These are phyloP conservation scores for Parathielavia appendiculata DNA, from an alignment of 495 filamentous ascomycete genomes.

Conservation along the genomic window DNA sequence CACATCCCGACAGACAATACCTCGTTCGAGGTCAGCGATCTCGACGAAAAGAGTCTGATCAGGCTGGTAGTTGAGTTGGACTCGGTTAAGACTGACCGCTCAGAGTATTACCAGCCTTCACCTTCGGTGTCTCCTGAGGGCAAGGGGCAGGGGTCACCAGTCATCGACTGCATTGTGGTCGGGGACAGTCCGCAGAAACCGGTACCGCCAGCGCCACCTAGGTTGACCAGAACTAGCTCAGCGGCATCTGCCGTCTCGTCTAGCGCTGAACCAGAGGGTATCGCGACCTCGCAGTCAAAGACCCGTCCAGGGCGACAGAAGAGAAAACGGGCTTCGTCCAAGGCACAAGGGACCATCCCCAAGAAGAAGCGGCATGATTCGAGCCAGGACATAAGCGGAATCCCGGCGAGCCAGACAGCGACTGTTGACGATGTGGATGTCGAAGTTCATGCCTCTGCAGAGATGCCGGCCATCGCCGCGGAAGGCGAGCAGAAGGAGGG, in stretches of 20 bases:
- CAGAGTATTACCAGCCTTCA: constrained; percentile 17
- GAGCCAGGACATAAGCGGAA: constrained; percentile 10
- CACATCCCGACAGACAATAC: constrained; percentile 14
- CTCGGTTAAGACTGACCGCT: constrained; percentile 27
- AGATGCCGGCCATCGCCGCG: neutral
- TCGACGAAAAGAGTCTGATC: constrained; percentile 43
- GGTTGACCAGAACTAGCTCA: constrained; percentile 16
- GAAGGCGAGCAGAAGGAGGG: neutral
- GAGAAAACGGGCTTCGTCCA: constrained; percentile 26
- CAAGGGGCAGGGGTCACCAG: constrained; percentile 12
- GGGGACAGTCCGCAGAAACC: constrained; percentile 19
- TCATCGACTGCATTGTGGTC: constrained; percentile 31
- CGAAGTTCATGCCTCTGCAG: neutral
- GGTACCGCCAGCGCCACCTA: neutral
- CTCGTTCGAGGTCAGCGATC: constrained; percentile 42
- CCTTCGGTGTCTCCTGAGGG: constrained; percentile 24
- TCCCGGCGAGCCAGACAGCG: constrained; percentile 12
- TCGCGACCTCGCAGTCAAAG: constrained; percentile 22
- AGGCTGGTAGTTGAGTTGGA: constrained; percentile 45
- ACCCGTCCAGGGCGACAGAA: constrained; percentile 21
- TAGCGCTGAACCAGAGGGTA: neutral
- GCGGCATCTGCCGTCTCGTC: neutral
- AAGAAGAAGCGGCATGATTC: constrained; percentile 22
- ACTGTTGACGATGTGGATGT: constrained; percentile 3
- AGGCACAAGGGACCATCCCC: constrained; percentile 13